Base-by-base conservation (phyloP, 2,329 filamentous ascomycete species). In the Fusarium equiseti region DNA sequence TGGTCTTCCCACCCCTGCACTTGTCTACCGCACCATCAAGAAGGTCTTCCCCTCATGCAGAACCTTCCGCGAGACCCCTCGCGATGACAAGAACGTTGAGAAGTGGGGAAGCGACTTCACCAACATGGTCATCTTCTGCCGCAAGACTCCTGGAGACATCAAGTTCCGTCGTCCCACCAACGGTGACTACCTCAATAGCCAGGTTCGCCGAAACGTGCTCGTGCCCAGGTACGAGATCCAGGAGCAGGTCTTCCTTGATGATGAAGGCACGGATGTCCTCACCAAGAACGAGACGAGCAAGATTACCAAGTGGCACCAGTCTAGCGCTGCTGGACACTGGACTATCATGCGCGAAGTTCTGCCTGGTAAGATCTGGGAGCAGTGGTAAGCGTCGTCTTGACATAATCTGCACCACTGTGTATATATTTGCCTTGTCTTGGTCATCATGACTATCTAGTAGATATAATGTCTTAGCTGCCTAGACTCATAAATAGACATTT, bases 81-180 rank as follows among this genome's bases (percentile, higher is more conserved):
- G 84, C 5, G 83, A 88, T 7, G 80, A 81, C 2, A 81, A 83
- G 26, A 81, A 83, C 10, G 79, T 88, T 24, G 83, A 84, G 38
- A 77, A 82, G 44, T 80, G 83, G 20, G 84, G 83, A 4, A 81
- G 83, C 29, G 93, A 97, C 77, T 98, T 98, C 79, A 93, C 94
- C 78, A 99, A 99, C 83, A 94, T 98, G 88, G 92, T 98, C 49
- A 90, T 98, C 65, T 98, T 98, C 83, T 99, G 96, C 85, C 90
- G 88, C 63, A 95, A 94, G 81, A 84, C 82, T 13, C 62, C 68
- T 26, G 75, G 75, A 5, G 75, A 81, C 0, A 81, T 94, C 40
- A 82, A 77, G 1, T 98, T 98, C 83, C 87, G 95, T 15, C 76
- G 84, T 18, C 88, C 94, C 0, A 83, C 81, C 0, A 79, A 86